These are phyloP conservation scores for Scheffersomyces segobiensis DNA, from an alignment of 1,139 yeast genomes.

Conservation along the genomic window DNA sequence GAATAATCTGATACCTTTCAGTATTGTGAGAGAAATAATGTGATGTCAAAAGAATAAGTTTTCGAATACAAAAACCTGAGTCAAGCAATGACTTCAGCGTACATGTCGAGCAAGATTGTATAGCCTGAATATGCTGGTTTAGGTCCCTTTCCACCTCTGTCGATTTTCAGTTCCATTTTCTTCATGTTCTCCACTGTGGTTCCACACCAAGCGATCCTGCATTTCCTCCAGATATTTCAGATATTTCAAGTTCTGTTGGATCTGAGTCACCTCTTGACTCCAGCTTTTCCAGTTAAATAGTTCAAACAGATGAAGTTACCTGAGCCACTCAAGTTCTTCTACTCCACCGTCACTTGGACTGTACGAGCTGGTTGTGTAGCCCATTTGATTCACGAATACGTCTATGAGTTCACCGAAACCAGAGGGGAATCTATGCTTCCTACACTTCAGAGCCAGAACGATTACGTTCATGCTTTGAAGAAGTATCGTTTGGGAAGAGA, in stretches of 20 bases:
- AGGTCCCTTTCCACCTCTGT: neutral
- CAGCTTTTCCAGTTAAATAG: neutral
- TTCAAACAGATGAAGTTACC: conserved; percentile 6
- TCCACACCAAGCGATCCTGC: neutral
- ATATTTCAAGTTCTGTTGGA: neutral
- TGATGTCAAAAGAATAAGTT: too few relatives aligned
- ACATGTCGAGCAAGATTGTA: too few relatives aligned
- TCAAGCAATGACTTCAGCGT: neutral
- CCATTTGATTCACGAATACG: conserved; percentile 64
- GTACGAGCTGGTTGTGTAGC: conserved; percentile 67
- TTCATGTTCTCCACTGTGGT: neutral
- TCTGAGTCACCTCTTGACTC: neutral
- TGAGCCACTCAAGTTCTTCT: conserved; percentile 31
- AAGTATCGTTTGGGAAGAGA: conserved; percentile 56
- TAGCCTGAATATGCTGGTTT: neutral
- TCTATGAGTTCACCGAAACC: conserved; percentile 79
- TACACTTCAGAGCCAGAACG: conserved; percentile 71
- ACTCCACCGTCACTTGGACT: conserved; percentile 44
- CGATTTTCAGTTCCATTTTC: neutral
- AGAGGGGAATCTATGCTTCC: conserved; percentile 96
- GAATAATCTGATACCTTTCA: too few relatives aligned
- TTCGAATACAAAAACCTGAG: too few relatives aligned
- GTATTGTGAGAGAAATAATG: too few relatives aligned
- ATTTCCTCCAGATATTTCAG: neutral
- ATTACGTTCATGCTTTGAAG: conserved; percentile 80